A percentile compares a stretch with the other conserved stretches of the same genome.
These are phyloP conservation scores for Fusarium circinatum DNA, from an alignment of 2,329 filamentous ascomycete genomes.

Conservation along the genomic window DNA sequence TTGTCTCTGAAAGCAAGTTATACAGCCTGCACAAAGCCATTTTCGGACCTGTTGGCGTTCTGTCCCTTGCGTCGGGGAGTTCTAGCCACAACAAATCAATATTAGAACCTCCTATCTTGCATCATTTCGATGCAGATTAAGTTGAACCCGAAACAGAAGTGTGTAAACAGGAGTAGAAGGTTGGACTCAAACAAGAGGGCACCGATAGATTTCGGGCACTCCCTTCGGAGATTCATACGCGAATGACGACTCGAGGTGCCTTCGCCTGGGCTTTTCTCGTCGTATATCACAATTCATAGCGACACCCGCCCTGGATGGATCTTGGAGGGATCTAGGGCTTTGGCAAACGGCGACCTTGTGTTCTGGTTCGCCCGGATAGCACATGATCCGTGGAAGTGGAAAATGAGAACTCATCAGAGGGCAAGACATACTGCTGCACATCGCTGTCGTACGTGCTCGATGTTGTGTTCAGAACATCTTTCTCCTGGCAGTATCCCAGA, in stretches of 20 bases:
- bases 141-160: constrained; percentile 10
- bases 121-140: constrained; percentile 30
- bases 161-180: background rate
- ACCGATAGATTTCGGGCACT: constrained; percentile 41
- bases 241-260: background rate
- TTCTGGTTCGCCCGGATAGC: constrained; percentile 26
- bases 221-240: constrained; percentile 10
- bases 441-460: background rate
- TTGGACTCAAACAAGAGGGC: constrained; percentile 4
- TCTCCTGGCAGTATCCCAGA: background rate
- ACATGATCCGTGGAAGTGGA: constrained; percentile 13
- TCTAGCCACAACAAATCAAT: constrained; percentile 8
- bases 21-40: constrained; percentile 10
- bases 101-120: constrained; percentile 32
- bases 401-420: constrained; percentile 2
- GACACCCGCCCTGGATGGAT: constrained; percentile 13
- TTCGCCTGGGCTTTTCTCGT: constrained; percentile 15
- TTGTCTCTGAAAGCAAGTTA: constrained; percentile 2
- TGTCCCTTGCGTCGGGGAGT: constrained; percentile 36
- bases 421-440: constrained; percentile 6
- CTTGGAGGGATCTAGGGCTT: constrained; percentile 14
- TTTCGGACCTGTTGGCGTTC: constrained; percentile 2
- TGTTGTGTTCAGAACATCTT: constrained; percentile 11
- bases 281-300: constrained; percentile 39
- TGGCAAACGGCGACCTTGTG: constrained; percentile 1